These are phyloP conservation scores for Macadamia integrifolia DNA, from an alignment of 164 flowering plant genomes.

Conservation along the genomic window DNA sequence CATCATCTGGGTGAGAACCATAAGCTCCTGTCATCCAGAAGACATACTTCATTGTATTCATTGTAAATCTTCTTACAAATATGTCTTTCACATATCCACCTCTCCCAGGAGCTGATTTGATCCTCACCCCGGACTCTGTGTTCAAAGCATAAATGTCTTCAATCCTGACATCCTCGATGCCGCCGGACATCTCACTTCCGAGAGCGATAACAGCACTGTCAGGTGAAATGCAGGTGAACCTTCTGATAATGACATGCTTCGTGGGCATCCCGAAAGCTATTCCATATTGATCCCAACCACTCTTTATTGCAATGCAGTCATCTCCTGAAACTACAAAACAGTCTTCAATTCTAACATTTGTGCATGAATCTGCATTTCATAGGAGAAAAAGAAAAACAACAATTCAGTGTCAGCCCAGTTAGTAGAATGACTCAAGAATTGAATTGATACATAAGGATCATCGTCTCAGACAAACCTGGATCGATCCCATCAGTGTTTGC, in stretches of 20 bases:
- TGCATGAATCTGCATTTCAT: slow-evolving; percentile 43
- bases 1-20: slow-evolving; percentile 46
- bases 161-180: slow-evolving; percentile 53
- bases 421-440: too few species aligned
- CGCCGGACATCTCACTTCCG: slow-evolving; percentile 79
- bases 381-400: not conserved
- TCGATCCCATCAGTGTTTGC: slow-evolving; percentile 61
- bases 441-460: too few species aligned
- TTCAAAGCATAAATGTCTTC: slow-evolving; percentile 51
- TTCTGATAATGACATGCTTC: slow-evolving; percentile 43
- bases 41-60: slow-evolving; percentile 60
- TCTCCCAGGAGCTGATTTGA: slow-evolving; percentile 58
- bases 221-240: slow-evolving; percentile 64
- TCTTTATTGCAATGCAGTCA: slow-evolving; percentile 66
- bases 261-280: slow-evolving; percentile 58
- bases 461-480: slow-evolving; percentile 28
- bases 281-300: slow-evolving; percentile 79
- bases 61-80: slow-evolving; percentile 34
- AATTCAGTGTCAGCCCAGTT: too few species aligned
- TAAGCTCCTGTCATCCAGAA: slow-evolving; percentile 69
- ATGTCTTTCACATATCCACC: slow-evolving; percentile 59
- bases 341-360: slow-evolving; percentile 54
- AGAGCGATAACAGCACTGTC: slow-evolving; percentile 60
- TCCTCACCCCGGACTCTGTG: slow-evolving; percentile 56
- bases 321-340: slow-evolving; percentile 75